Evolutionary conservation across 768 basidiomycete genomes (phyloP), one percentile per base, ranked within the genome.

Genomic region (Leccinum imitatum): DNA sequence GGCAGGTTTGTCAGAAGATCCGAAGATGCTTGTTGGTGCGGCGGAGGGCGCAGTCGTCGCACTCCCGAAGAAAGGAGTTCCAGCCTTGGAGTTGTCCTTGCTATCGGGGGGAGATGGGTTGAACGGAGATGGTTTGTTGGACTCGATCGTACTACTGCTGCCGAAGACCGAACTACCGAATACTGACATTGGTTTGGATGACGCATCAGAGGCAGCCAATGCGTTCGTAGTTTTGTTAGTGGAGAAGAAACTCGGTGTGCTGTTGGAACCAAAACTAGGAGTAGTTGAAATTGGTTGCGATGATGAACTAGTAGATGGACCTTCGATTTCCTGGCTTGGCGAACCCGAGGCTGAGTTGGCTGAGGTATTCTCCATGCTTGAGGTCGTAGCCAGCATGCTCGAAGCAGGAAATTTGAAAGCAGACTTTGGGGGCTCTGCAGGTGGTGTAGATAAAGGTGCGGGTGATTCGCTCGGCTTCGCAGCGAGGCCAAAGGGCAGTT

Each of bases 81-180:
- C 10, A 15, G 14, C 57, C 39, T 66, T 74, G 46, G 60, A 50
- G 35, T 33, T 53, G 8, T 64, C 67, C 23, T 58, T 60, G 48
- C 50, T 58, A n/a, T 63, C 67, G 19, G 61, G 51, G 1, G 60
- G 41, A 11, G 56, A 9, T 30, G 56, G 30, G n/a, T 54, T 59
- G 44, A 70, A 66, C 3, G 56, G 39, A 1, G 59, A 63, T 46
- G 55, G 37, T 30, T 56, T 69, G 46, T 21, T 60, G 15, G 63
- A 53, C 39, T 73, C 72, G 15, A 51, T 48, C 25, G 48, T 48
- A 31, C 50, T 47, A 46, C 37, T 58, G 41, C 39, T 57, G 19
- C 72, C 71, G 62, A 72, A 75, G 46, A 69, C 53, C 25, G 72
- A 63, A 30, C 59, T 53, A 10, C 67, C 68, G 17, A 73, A 74